phyloP scores from a whole-genome alignment of 257 asterid species.

The Coffea canephora region DNA sequence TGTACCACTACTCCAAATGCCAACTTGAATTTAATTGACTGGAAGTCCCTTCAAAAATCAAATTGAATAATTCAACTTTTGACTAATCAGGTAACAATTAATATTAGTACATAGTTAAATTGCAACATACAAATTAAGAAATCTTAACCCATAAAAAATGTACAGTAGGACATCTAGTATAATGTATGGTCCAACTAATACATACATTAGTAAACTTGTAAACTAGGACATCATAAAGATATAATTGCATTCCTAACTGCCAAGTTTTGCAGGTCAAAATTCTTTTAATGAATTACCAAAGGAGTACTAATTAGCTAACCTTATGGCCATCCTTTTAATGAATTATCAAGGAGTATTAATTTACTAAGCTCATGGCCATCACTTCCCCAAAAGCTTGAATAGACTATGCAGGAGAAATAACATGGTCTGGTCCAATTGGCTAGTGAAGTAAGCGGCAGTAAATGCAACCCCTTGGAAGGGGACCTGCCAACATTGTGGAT shows the following conservation, averaged over 20 bases:
- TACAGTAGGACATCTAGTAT: neutral
- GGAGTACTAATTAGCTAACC: too few relatives aligned
- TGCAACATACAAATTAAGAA: neutral
- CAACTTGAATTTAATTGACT: neutral
- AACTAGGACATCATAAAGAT: neutral
- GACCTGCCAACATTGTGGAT: conserved; percentile 12
- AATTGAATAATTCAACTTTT: neutral
- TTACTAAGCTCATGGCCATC: neutral
- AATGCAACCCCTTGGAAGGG: conserved; percentile 3
- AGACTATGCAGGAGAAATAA: neutral
- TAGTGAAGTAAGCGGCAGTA: conserved; percentile 8
- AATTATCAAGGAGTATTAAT: too few relatives aligned
- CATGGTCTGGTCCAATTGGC: conserved; percentile 23
- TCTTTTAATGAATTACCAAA: too few relatives aligned
- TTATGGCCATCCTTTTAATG: too few relatives aligned
- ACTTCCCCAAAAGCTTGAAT: conserved; percentile 3
- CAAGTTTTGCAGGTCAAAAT: neutral
- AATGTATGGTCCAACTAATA: neutral
- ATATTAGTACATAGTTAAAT: neutral
- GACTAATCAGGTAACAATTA: neutral
- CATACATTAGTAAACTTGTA: neutral
- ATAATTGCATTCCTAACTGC: neutral
- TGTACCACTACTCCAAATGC: neutral
- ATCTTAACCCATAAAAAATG: neutral
- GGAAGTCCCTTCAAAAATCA: neutral